A percentile compares a stretch with the other conserved stretches of the same genome.
These are phyloP conservation scores for Mortierella sp. DNA, from an alignment of 371 early-diverging fungal genomes.

Conservation along the genomic window DNA sequence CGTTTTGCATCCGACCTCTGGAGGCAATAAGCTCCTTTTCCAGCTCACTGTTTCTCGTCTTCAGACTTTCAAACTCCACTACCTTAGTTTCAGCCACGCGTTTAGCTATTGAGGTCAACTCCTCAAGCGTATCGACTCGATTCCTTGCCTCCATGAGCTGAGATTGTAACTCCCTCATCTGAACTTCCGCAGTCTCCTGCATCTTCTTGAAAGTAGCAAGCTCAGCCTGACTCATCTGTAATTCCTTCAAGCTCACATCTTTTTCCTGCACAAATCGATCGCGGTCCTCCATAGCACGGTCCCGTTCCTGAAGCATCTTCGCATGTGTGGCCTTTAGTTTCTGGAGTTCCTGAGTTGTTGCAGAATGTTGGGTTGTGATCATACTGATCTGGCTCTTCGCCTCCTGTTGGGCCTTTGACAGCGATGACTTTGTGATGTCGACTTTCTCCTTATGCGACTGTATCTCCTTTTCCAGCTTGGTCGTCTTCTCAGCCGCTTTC, in stretches of 20 bases:
- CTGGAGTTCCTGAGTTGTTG: slow-evolving; percentile 21
- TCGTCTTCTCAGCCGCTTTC: slow-evolving; percentile 62
- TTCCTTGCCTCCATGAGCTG: slow-evolving; percentile 64
- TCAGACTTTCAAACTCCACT: slow-evolving; percentile 50
- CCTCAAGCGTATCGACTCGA: slow-evolving; percentile 61
- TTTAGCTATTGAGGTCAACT: slow-evolving; percentile 56
- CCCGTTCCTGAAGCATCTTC: slow-evolving; percentile 42
- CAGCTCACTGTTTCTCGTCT: slow-evolving; percentile 36
- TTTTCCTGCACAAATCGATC: slow-evolving; percentile 61
- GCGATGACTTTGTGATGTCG: slow-evolving; percentile 27
- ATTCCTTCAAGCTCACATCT: slow-evolving; percentile 64
- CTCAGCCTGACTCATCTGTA: slow-evolving; percentile 74
- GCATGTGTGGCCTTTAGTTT: slow-evolving; percentile 29
- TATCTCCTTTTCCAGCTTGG: slow-evolving; percentile 67
- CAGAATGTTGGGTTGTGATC: slow-evolving; percentile 16
- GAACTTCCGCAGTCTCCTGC: slow-evolving; percentile 64
- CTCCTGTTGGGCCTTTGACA: slow-evolving; percentile 36
- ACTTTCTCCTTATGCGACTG: slow-evolving; percentile 61
- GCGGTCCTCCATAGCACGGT: slow-evolving; percentile 15
- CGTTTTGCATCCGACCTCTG: slow-evolving; percentile 54
- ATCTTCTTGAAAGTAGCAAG: slow-evolving; percentile 71
- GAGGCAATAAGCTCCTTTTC: slow-evolving; percentile 31
- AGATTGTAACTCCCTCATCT: slow-evolving; percentile 60
- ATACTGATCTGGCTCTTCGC: slow-evolving; percentile 12
- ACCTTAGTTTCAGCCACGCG: slow-evolving; percentile 49